phyloP scores from a whole-genome alignment of 2,329 filamentous ascomycete species.

The Didymella sp. region DNA sequence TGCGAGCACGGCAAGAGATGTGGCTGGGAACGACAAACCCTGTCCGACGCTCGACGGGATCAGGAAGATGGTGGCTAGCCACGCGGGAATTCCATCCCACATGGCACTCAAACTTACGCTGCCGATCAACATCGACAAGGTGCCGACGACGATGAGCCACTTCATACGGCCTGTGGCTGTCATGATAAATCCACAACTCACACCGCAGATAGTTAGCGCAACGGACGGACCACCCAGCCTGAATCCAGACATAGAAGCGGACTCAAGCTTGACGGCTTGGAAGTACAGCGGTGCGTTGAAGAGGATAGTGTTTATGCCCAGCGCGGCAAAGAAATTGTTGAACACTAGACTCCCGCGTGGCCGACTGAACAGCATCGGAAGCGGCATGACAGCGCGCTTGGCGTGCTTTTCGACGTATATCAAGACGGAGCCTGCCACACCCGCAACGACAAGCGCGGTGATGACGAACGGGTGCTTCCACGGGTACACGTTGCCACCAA shows the following conservation, averaged over 20 bases:
- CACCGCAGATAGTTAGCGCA: constrained; percentile 52
- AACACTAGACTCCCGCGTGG: constrained; percentile 60
- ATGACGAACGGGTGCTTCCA: constrained; percentile 61
- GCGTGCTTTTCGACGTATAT: constrained; percentile 50
- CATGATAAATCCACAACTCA: constrained; percentile 54
- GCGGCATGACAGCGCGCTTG: constrained; percentile 57
- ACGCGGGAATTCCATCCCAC: constrained; percentile 50
- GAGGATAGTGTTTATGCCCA: constrained; percentile 63
- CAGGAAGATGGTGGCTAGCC: constrained; percentile 52
- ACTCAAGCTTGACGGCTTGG: constrained; percentile 58
- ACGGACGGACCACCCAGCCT: constrained; percentile 70
- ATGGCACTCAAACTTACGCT: constrained; percentile 46
- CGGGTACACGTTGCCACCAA: constrained; percentile 60
- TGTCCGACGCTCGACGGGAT: constrained; percentile 51
- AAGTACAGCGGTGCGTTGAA: constrained; percentile 78
- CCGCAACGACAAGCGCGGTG: constrained; percentile 53
- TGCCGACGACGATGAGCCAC: constrained; percentile 51
- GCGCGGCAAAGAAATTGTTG: constrained; percentile 59
- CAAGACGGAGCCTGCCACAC: constrained; percentile 51
- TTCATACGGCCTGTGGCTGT: constrained; percentile 54
- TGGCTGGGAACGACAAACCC: constrained; percentile 53
- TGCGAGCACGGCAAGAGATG: constrained; percentile 52
- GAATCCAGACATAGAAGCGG: constrained; percentile 74
- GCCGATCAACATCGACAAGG: constrained; percentile 48
- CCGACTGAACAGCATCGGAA: constrained; percentile 55